Conservation (phyloP, 441 rosid species). For the Pelargonium cotyledonis region DNA sequence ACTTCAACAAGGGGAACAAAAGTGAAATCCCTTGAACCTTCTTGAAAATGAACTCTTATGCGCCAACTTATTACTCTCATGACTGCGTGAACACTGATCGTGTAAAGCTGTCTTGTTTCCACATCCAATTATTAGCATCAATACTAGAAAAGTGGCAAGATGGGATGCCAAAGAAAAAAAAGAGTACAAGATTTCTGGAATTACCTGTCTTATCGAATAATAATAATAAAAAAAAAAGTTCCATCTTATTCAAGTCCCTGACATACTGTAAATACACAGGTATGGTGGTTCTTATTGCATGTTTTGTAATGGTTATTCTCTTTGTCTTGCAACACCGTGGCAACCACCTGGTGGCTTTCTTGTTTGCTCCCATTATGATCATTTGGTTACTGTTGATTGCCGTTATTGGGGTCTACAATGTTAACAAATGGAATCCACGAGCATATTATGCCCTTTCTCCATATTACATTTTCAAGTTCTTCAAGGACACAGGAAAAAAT, state of each 20-base stretch:
- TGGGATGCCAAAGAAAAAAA: too few species aligned
- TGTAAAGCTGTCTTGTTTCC: too few species aligned
- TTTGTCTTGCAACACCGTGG: conserved; percentile 92
- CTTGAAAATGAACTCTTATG: too few species aligned
- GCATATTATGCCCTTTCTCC: conserved; percentile 70
- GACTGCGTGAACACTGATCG: too few species aligned
- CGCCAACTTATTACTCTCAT: too few species aligned
- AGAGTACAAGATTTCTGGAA: not conserved
- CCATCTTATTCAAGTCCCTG: not conserved
- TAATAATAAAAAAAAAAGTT: not conserved
- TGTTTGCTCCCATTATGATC: conserved; percentile 83
- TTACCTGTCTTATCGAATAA: not conserved
- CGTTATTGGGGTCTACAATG: conserved; percentile 63
- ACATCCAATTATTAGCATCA: not conserved
- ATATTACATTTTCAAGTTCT: conserved; percentile 63
- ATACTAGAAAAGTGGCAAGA: not conserved
- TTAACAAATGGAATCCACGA: conserved; percentile 65
- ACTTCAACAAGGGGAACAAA: too few species aligned
- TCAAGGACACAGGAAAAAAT: conserved; percentile 55
- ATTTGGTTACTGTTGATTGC: conserved; percentile 70
- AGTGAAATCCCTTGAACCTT: too few species aligned
- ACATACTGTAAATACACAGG: conserved; percentile 32
- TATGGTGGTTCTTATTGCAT: conserved; percentile 54
- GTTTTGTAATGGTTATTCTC: conserved; percentile 77
- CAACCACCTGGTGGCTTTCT: conserved; percentile 73